Evolutionary conservation across 495 filamentous ascomycete genomes (phyloP).

Genomic region (Viridothelium virens): DNA sequence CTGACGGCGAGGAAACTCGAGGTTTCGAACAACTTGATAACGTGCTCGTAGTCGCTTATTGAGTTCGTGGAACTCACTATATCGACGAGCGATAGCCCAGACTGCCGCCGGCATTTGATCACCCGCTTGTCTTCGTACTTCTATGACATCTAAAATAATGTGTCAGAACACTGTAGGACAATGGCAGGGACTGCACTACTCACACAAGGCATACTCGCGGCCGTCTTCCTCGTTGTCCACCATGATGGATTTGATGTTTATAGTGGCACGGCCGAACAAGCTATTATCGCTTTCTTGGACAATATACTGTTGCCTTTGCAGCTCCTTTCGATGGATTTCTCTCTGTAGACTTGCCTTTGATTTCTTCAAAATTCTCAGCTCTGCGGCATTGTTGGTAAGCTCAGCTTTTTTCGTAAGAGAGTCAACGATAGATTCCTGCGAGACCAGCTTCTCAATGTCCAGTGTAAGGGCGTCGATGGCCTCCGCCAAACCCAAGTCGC

Average conservation of each 20-base stretch:
- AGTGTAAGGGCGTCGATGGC: conserved; percentile 75
- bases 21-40: conserved; percentile 76
- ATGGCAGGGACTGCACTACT: conserved; percentile 24
- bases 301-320: conserved; percentile 94
- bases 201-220: conserved; percentile 83
- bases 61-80: conserved; percentile 94
- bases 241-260: conserved; percentile 85
- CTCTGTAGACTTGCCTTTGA: conserved; percentile 87
- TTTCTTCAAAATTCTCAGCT: conserved; percentile 86
- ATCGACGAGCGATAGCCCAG: conserved; percentile 45
- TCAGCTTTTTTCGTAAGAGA: conserved; percentile 90
- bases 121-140: conserved; percentile 81
- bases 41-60: conserved; percentile 77
- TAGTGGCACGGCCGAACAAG: conserved; percentile 80
- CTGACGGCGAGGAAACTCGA: conserved; percentile 86
- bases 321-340: conserved; percentile 86
- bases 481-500: conserved; percentile 87
- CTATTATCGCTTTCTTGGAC: conserved; percentile 98
- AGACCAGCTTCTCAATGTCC: conserved; percentile 80
- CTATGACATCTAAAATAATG: conserved; percentile 58
- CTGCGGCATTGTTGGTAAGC: conserved; percentile 89
- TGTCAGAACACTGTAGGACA: neutral
- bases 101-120: conserved; percentile 45
- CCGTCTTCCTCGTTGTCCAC: conserved; percentile 88
- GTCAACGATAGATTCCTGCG: conserved; percentile 86